Conservation (phyloP, 495 filamentous ascomycete genomes). For the Penicillium riverlandense region DNA sequence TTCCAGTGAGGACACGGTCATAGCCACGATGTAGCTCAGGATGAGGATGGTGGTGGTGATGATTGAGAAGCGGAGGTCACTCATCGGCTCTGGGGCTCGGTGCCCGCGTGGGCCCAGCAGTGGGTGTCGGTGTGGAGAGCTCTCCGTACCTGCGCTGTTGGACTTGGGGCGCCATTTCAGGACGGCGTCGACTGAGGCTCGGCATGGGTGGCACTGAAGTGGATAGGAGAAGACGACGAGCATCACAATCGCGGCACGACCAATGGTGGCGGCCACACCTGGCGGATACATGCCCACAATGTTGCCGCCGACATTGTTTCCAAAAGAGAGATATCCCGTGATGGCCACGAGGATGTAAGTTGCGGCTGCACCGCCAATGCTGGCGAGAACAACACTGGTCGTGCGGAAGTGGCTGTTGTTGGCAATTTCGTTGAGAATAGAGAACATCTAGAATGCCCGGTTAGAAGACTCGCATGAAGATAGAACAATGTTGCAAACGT, state of each 20-base stretch:
- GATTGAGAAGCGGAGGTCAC: slow-evolving; percentile 80
- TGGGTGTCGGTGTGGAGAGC: slow-evolving; percentile 39
- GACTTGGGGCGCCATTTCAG: slow-evolving; percentile 76
- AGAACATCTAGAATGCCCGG: slow-evolving; percentile 75
- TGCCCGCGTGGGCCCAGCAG: slow-evolving; percentile 29
- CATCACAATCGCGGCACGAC: slow-evolving; percentile 88
- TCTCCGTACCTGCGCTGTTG: slow-evolving; percentile 27
- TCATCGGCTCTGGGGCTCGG: slow-evolving; percentile 52
- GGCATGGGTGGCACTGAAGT: slow-evolving; percentile 89
- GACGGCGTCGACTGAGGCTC: slow-evolving; percentile 87
- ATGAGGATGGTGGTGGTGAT: slow-evolving; percentile 83
- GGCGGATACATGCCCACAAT: slow-evolving; percentile 89
- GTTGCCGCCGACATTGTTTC: slow-evolving; percentile 77
- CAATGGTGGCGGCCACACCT: slow-evolving; percentile 80
- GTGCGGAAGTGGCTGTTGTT: slow-evolving; percentile 79
- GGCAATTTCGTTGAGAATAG: slow-evolving; percentile 88
- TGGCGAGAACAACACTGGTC: slow-evolving; percentile 69
- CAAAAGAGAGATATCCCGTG: slow-evolving; percentile 92
- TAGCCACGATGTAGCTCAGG: slow-evolving; percentile 75
- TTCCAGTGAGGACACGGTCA: slow-evolving; percentile 84
- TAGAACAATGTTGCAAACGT: slow-evolving; percentile 18
- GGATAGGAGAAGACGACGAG: slow-evolving; percentile 97
- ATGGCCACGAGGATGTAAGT: slow-evolving; percentile 90
- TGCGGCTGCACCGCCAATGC: slow-evolving; percentile 70
- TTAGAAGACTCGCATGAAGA: neutral